phyloP scores from a whole-genome alignment of 495 filamentous ascomycete genomes.

The Penicillium waksmanii region DNA sequence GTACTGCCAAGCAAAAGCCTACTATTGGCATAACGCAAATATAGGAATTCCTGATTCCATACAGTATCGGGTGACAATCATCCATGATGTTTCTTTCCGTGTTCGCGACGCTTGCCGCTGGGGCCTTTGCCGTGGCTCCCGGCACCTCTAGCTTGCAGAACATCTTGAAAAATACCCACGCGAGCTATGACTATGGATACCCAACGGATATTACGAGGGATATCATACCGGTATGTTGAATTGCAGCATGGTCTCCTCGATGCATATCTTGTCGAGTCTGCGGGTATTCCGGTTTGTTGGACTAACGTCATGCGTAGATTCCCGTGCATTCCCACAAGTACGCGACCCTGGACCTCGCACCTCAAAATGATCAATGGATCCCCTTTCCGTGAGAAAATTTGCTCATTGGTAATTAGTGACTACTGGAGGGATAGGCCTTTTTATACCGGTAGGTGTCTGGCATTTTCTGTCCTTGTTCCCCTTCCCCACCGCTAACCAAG shows the following conservation, averaged over 20 bases:
- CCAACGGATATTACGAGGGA: constrained; percentile 52
- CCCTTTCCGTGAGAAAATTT: background rate
- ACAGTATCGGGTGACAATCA: too few species aligned
- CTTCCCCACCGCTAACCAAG: constrained; percentile 6
- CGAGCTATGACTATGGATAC: constrained; percentile 45
- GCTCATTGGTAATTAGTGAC: constrained; percentile 30
- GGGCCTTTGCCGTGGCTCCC: constrained; percentile 31
- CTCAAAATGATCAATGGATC: background rate
- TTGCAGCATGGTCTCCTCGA: background rate
- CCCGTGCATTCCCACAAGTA: constrained; percentile 52
- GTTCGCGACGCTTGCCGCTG: constrained; percentile 28
- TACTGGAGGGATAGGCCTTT: constrained; percentile 55
- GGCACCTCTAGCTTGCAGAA: constrained; percentile 42
- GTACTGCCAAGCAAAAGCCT: background rate
- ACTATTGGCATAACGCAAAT: background rate
- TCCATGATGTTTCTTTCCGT: constrained; percentile 9
- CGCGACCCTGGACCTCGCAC: constrained; percentile 2
- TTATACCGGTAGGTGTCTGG: constrained; percentile 42
- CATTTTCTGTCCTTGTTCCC: background rate
- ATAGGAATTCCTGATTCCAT: too few species aligned
- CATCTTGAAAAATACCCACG: constrained; percentile 49
- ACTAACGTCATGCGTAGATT: constrained; percentile 38
- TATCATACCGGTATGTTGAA: constrained; percentile 44
- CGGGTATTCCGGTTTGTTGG: background rate
- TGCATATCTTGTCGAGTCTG: background rate